Base-by-base conservation (phyloP, 257 asterid species). In the Vinca minor region DNA sequence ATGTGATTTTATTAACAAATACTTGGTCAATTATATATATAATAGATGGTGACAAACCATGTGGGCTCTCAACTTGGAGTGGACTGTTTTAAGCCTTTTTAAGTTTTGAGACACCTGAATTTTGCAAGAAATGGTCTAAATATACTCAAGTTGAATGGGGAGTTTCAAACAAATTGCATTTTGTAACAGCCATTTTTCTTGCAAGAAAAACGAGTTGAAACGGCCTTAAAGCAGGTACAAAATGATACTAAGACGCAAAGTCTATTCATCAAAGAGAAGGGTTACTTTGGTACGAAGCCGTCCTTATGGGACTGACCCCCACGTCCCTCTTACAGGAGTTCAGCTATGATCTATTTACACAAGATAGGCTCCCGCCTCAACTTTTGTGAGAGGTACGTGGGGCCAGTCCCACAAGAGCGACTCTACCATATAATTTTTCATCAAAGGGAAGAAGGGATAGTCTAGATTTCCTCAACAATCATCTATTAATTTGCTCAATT, bases 31-130 rank as follows among this genome's bases (percentile, higher is more conserved):
- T 49, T 26, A 48, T 32, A 31, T 2, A 34, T n/a, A n/a, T n/a
- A n/a, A n/a, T n/a, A 45, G 44, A 44, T 59, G 56, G 54, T 67
- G 62, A 54, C 66, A 34, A 63, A 18, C 5, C 42, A 46, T 52
- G 42, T 69, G 38, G 58, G 20, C 41, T 31, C 36, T 44, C 64
- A 64, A 54, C 59, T 55, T 48, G 70, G 42, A 35, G 59, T 36
- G 34, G 44, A 52, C 1, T 14, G 20, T 2, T 46, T 57, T 48
- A 59, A n/a, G 62, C 23, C 12, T 18, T n/a, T 62, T 11, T 42
- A 42, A 15, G 29, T 49, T 49, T 49, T 1, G 29, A 9, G 55
- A 32, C 57, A 39, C 74, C 42, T 70, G 74, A 62, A 42, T 8
- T 31, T 28, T 48, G 50, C 53, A 26, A 47, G 53, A 13, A 50